Base-by-base conservation (phyloP, 345 rosid genomes). In the Salix udensis region DNA sequence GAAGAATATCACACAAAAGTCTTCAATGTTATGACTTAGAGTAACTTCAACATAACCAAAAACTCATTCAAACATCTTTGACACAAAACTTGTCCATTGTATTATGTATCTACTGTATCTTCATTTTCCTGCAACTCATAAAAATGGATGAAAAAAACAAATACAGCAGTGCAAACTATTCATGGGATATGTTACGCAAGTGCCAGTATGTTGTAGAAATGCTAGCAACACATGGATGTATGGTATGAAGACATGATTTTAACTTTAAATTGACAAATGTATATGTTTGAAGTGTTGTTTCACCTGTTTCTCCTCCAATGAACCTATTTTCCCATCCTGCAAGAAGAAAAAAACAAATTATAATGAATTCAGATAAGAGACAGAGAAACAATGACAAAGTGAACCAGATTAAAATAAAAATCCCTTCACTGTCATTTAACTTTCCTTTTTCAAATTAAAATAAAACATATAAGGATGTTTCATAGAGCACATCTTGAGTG, bases 291-390 rank as follows among this genome's bases (percentile, higher is more conserved):
- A n/a, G 62, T 55, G 71, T 11, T 40, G 67, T 26, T 67, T 80
- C 83, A 94, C 98, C 97, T 94, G 98, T 81, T 94, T 92, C 84
- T 84, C 83, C 75, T 88, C 94, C 88, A 94, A 79, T 64, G 91
- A 83, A 74, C 80, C 90, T 71, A 94, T 78, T 87, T 87, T 91
- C 28, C 92, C 92, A 87, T 87, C 98, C 98, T 94, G 96, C 80
- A 84, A 84, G 15, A 78, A 46, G 55, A 46, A 73, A 50, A 0
- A 39, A 48, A 52, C 60, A 55, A 30, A 44, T 44, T 14, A 72
- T 9, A 52, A 67, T 1, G 12, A 66, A 39, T 19, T 58, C 55
- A 65, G 23, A 39, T 15, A 23, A 66, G 31, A 19, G n/a, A 37
- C 39, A 64, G 50, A 46, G 39, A 39, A 23, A 30, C n/a, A 26